phyloP scores from a whole-genome alignment of 1,139 yeast genomes.

The Yamadazyma oceani region DNA sequence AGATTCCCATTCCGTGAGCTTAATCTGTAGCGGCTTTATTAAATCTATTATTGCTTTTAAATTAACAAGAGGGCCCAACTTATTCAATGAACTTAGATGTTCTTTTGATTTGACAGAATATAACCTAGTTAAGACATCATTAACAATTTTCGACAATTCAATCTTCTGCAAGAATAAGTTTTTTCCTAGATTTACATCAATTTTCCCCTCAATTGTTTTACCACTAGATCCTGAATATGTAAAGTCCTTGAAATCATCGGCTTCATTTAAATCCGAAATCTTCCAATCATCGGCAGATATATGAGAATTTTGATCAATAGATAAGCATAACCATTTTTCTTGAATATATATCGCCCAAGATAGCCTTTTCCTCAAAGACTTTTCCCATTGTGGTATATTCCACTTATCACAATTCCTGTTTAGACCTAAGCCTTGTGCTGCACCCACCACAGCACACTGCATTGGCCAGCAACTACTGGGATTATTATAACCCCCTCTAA shows the following conservation, averaged over 20 bases:
- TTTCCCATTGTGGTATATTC: conserved; percentile 13
- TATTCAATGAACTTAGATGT: conserved; percentile 8
- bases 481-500: conserved; percentile 12
- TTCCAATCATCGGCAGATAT: conserved; percentile 13
- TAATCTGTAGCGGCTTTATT: conserved; percentile 15
- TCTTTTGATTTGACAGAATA: conserved; percentile 9
- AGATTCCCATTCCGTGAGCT: conserved; percentile 13
- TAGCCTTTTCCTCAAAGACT: conserved; percentile 11
- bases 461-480: conserved; percentile 15
- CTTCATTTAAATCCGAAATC: conserved; percentile 9
- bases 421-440: conserved; percentile 14
- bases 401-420: conserved; percentile 12
- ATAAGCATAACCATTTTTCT: conserved; percentile 18
- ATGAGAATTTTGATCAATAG: conserved; percentile 14
- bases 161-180: conserved; percentile 13
- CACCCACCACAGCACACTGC: conserved; percentile 14
- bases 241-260: conserved; percentile 12
- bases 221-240: not conserved
- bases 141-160: conserved; percentile 12
- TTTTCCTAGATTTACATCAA: conserved; percentile 12
- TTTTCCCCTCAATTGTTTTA: conserved; percentile 9
- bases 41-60: conserved; percentile 11
- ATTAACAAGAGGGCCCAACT: conserved; percentile 9
- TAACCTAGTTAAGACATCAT: conserved; percentile 8
- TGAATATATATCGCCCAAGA: conserved; percentile 17